Conservation (phyloP, 2,329 filamentous ascomycete species). For the Botrytis galanthina region DNA sequence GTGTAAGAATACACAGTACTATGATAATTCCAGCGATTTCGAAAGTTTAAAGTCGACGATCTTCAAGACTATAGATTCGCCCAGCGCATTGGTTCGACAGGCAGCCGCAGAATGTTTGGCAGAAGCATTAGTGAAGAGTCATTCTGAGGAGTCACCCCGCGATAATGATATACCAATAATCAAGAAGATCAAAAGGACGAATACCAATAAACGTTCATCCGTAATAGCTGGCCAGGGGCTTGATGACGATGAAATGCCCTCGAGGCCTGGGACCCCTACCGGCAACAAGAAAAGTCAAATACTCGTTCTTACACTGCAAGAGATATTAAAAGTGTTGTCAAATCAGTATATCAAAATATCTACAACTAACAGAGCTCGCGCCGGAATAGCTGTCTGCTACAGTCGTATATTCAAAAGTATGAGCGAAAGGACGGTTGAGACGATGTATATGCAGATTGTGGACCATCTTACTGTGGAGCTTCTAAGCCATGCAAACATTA, state of each 20-base stretch:
- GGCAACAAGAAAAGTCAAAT: constrained; percentile 71
- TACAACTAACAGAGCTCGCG: constrained; percentile 76
- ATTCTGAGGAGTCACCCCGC: constrained; percentile 59
- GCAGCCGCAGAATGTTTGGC: constrained; percentile 84
- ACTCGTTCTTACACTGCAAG: constrained; percentile 70
- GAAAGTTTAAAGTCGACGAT: constrained; percentile 79
- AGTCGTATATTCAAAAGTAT: constrained; percentile 74
- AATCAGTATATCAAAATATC: constrained; percentile 74
- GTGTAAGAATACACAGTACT: constrained; percentile 70
- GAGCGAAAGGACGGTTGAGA: constrained; percentile 79
- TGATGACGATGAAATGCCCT: constrained; percentile 69
- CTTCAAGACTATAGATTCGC: constrained; percentile 83
- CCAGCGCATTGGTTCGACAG: constrained; percentile 72
- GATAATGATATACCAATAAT: constrained; percentile 55
- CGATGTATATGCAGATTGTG: constrained; percentile 76
- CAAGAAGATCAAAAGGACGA: constrained; percentile 71
- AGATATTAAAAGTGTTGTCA: constrained; percentile 77
- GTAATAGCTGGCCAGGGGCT: constrained; percentile 41
- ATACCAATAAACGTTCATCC: constrained; percentile 47
- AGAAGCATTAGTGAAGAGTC: constrained; percentile 76
- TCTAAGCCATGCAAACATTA: constrained; percentile 71
- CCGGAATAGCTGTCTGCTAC: constrained; percentile 85
- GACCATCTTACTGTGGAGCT: constrained; percentile 79
- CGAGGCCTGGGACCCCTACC: constrained; percentile 67
- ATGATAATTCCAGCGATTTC: constrained; percentile 85